A percentile compares a stretch with the other conserved stretches of the same genome.
Conservation (phyloP, 2,329 filamentous ascomycete genomes). For the Aspergillus pseudoviridinutans region DNA sequence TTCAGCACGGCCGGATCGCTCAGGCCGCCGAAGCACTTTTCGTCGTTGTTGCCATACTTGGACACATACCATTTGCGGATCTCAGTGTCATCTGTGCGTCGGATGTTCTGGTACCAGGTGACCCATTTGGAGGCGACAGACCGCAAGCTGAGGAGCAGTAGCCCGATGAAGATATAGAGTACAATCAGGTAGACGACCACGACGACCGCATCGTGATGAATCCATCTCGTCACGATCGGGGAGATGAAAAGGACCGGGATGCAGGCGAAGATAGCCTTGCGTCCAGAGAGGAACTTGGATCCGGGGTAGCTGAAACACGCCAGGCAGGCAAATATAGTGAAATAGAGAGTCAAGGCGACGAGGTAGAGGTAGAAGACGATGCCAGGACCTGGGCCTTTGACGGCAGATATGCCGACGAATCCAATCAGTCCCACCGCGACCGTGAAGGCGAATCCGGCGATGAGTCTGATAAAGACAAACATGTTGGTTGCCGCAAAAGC, state of each 20-base stretch:
- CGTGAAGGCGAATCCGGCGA: constrained; percentile 49
- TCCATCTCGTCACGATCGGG: constrained; percentile 53
- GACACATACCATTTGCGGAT: constrained; percentile 39
- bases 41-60: constrained; percentile 28
- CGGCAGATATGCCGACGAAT: constrained; percentile 48
- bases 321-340: constrained; percentile 54
- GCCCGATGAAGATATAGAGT: constrained; percentile 50
- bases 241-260: constrained; percentile 56
- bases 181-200: constrained; percentile 54
- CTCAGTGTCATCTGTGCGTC: constrained; percentile 36
- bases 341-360: constrained; percentile 55
- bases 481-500: constrained; percentile 54
- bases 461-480: constrained; percentile 52
- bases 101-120: constrained; percentile 48
- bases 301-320: constrained; percentile 53
- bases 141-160: constrained; percentile 52
- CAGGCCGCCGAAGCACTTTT: constrained; percentile 41
- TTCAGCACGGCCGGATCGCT: constrained; percentile 49
- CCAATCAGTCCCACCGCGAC: constrained; percentile 53
- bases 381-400: constrained; percentile 43
- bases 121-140: constrained; percentile 56
- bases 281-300: constrained; percentile 55
- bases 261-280: constrained; percentile 52
- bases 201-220: constrained; percentile 51
- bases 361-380: constrained; percentile 60